phyloP scores from a whole-genome alignment of 192 early-diverging fungal species.

The Linnemannia hyalina region DNA sequence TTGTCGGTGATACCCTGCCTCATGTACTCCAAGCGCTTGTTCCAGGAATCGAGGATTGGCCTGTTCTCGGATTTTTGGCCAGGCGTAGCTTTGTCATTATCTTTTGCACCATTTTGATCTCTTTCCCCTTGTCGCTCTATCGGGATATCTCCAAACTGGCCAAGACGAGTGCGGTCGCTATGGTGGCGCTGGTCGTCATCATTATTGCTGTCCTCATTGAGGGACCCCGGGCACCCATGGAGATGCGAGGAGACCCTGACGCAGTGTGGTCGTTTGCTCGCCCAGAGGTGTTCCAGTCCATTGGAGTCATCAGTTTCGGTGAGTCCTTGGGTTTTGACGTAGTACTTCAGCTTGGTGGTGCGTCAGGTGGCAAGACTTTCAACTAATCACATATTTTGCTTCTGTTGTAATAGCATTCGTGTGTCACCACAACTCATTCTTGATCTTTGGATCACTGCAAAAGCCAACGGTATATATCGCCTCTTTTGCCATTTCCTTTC shows the following conservation, averaged over 20 bases:
- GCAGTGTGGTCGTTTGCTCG: constrained; percentile 57
- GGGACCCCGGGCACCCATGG: constrained; percentile 68
- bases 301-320: constrained; percentile 94
- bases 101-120: constrained; percentile 81
- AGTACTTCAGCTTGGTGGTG: background rate
- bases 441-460: constrained; percentile 88
- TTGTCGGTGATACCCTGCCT: constrained; percentile 92
- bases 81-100: constrained; percentile 82
- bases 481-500: no score
- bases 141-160: constrained; percentile 90
- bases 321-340: background rate
- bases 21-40: constrained; percentile 83
- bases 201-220: constrained; percentile 79
- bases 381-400: background rate
- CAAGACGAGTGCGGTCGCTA: constrained; percentile 88
- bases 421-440: constrained; percentile 95
- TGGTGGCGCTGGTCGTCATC: constrained; percentile 85
- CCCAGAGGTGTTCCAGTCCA: constrained; percentile 78
- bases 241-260: constrained; percentile 63
- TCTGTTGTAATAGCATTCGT: constrained; percentile 77
- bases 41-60: constrained; percentile 64
- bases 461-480: constrained; percentile 73
- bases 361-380: background rate
- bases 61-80: constrained; percentile 72
- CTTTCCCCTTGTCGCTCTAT: constrained; percentile 89